Evolutionary conservation across 2,329 filamentous ascomycete species (phyloP), one percentile per base, ranked within the genome.

Genomic region (Penicillium thymicola): DNA sequence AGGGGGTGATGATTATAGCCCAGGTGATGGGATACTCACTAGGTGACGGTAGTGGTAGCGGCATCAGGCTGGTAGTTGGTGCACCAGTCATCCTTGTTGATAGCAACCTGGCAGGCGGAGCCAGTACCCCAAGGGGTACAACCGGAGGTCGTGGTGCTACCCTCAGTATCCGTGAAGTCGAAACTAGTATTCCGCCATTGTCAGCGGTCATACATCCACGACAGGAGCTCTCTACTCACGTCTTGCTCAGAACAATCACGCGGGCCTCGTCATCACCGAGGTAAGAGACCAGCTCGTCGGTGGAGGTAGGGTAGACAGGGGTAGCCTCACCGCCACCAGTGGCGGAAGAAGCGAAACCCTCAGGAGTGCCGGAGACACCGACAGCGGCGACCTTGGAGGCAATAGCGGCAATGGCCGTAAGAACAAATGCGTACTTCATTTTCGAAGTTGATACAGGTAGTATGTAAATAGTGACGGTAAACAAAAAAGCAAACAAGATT

Each of bases 1-100:
- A 7, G 8, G 3, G 8, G 13, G n/a, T 5, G 2, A 13, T 27
- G 1, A 32, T 32, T 16, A 16, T 14, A 25, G 13, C 4, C 25
- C 9, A 9, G 9, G 8, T 37, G 6, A 37, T 32, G 23, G 2
- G 5, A 16, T n/a, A 18, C 51, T 40, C 37, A 58, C 55, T 55
- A 58, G 37, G 47, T 55, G 8, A 46, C 52, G 4, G 47, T 41
- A 21, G 52, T 51, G 16, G 47, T 48, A 28, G 56, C 30, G 7
- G 56, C 48, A 49, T 52, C 38, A 30, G 44, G 42, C 25, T 53
- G 8, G 25, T 53, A 53, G 42, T 53, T 53, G 18, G 42, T 43
- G 38, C 56, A 54, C 37, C 56, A 58, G 47, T 58, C 47, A 5
- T 55, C 47, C 36, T 58, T 48, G 38, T 54, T 50, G 32, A 58